Base-by-base conservation (phyloP, 1,284 basidiomycete genomes). In the Termitomyces sp. region DNA sequence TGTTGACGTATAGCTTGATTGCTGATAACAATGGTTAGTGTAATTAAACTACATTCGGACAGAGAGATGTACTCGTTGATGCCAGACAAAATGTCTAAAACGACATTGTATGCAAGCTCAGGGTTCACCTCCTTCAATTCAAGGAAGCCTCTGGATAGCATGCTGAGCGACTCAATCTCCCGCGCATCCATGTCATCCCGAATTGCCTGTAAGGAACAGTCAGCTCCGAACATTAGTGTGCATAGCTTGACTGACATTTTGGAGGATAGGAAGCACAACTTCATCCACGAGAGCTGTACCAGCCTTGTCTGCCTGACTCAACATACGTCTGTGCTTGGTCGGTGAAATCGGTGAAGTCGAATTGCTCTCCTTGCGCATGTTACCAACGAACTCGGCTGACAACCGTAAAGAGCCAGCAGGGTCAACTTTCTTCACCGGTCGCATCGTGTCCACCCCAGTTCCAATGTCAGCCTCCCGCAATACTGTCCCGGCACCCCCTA, bases 351-450 rank as follows among this genome's bases (percentile, higher is more conserved):
- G 75, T 13, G 75, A 66, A 3, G 76, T 77, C 11, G 46, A 21
- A 44, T 21, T 35, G n/a, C 71, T 72, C 9, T 86, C 83, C 62
- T 76, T 77, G 52, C 84, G 75, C 52, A 83, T 64, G 57, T 76
- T 86, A 18, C 91, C 92, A 21, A 94, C 84, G 65, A 81, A 94
- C 60, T 91, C 91, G 16, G 83, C 76, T 5, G 91, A 93, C 35
- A 91, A 66, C 54, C 85, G 76, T n/a, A 93, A 70, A 0, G 90
- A 92, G 10, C 86, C 84, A 4, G 78, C 75, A 0, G 86, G 79
- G 65, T 97, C 92, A 19, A 95, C 84, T 64, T 91, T 92, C 76
- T 95, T 95, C 57, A 96, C 86, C 0, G 94, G 94, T 52, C 93
- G 80, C 61, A 97, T 91, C 1, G 93, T 96, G 61, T 91, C 91